These are phyloP conservation scores for Ogataea corticis DNA, from an alignment of 805 yeast genomes.

Conservation along the genomic window DNA sequence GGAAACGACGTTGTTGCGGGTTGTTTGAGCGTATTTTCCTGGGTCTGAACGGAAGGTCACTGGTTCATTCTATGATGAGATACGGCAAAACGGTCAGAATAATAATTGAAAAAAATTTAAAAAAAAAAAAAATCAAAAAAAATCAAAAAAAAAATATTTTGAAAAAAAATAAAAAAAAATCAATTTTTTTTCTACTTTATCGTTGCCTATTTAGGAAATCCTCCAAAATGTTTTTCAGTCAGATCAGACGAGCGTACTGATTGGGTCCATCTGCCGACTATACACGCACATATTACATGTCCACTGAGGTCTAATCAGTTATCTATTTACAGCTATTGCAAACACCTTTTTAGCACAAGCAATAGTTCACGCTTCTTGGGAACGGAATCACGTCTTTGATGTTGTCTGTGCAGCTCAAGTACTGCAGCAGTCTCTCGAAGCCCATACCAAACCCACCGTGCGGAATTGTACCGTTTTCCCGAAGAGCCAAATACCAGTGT, in stretches of 20 bases:
- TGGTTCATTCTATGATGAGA: too few species aligned
- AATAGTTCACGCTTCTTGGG: slow-evolving; percentile 66
- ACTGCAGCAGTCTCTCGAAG: slow-evolving; percentile 79
- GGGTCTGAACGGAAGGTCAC: too few species aligned
- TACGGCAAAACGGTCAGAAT: too few species aligned
- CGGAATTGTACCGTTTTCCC: slow-evolving; percentile 80
- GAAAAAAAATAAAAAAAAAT: background rate
- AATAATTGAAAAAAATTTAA: slow-evolving; percentile 1
- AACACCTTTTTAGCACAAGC: slow-evolving; percentile 39
- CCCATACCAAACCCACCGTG: slow-evolving; percentile 99
- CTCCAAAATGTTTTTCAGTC: background rate
- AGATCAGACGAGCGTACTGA: background rate
- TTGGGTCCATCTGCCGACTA: too few species aligned
- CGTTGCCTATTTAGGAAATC: slow-evolving; percentile 2
- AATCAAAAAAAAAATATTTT: background rate
- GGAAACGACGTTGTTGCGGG: too few species aligned
- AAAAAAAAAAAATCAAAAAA: slow-evolving; percentile 1
- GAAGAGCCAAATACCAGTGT: slow-evolving; percentile 76
- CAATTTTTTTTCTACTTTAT: background rate
- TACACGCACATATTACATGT: too few species aligned
- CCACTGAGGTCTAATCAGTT: background rate
- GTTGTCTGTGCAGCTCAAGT: slow-evolving; percentile 71
- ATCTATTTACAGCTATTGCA: background rate
- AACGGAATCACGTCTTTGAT: slow-evolving; percentile 86
- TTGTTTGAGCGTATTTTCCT: too few species aligned